These are phyloP conservation scores for Grosmannia huntii DNA, from an alignment of 2,329 filamentous ascomycete genomes.

Conservation along the genomic window DNA sequence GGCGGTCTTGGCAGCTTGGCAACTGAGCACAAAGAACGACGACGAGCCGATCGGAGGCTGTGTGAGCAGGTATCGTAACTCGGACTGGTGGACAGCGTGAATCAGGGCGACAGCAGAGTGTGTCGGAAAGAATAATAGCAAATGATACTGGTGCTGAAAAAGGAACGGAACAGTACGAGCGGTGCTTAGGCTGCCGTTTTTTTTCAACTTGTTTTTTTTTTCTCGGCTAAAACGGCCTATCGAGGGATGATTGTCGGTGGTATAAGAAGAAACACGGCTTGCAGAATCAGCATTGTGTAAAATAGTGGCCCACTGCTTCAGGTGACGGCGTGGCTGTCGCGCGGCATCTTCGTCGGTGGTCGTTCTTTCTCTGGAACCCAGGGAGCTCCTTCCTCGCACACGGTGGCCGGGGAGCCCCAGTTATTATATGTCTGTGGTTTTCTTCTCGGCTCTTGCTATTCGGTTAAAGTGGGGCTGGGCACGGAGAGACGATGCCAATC, in stretches of 20 bases:
- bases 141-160: background rate
- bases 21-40: conserved; percentile 1
- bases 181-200: background rate
- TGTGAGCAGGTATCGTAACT: background rate
- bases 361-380: background rate
- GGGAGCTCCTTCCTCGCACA: background rate
- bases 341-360: background rate
- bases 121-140: background rate
- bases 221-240: conserved; percentile 7
- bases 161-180: background rate
- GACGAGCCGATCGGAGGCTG: background rate
- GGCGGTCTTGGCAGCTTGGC: conserved; percentile 4
- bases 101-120: background rate
- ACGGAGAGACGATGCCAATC: background rate
- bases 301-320: background rate
- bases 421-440: background rate
- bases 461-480: background rate
- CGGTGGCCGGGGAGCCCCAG: background rate
- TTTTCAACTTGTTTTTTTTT: background rate
- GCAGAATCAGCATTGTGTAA: conserved; percentile 11
- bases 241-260: conserved; percentile 16
- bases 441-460: background rate
- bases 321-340: background rate
- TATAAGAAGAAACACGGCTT: conserved; percentile 12
- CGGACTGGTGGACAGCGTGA: background rate